Evolutionary conservation across 257 asterid genomes (phyloP).

Genomic region (Solanum chmielewskii): DNA sequence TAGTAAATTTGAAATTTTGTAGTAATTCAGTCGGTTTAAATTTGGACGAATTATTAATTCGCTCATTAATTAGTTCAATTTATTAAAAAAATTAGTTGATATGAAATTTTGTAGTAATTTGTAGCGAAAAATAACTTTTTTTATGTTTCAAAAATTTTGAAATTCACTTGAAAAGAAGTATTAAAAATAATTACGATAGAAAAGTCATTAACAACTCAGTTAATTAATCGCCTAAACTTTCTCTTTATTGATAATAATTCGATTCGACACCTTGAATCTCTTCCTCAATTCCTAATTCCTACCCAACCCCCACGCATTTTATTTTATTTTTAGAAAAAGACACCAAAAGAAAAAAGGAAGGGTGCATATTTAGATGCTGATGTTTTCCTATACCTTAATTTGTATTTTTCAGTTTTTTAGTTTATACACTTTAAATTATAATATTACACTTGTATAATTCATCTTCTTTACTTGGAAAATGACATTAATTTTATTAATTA

Average conservation of each 20-base stretch:
- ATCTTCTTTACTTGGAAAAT: constrained; percentile 10
- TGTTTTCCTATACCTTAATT: constrained; percentile 38
- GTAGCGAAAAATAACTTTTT: too few species aligned
- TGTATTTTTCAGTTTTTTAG: background rate
- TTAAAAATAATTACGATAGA: too few species aligned
- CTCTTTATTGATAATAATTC: too few species aligned
- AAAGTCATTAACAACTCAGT: too few species aligned
- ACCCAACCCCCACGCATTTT: background rate
- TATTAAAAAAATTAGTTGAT: too few species aligned
- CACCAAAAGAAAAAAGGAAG: constrained; percentile 5
- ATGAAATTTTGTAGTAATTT: too few species aligned
- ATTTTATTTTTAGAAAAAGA: background rate
- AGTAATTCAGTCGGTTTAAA: too few species aligned
- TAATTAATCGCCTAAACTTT: too few species aligned
- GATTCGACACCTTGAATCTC: background rate
- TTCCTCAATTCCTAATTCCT: background rate
- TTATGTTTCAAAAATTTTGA: too few species aligned
- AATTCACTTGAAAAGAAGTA: background rate
- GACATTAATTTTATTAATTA: background rate
- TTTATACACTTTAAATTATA: background rate
- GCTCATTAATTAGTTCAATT: background rate
- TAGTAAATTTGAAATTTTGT: too few species aligned
- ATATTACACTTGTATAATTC: background rate
- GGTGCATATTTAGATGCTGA: constrained; percentile 32
- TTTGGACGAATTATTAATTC: too few species aligned